Percentiles rank a stretch among this genome's conserved stretches.
Evolutionary conservation across 192 early-diverging fungal species (phyloP).

Genomic region (Polychytrium aggregatum): DNA sequence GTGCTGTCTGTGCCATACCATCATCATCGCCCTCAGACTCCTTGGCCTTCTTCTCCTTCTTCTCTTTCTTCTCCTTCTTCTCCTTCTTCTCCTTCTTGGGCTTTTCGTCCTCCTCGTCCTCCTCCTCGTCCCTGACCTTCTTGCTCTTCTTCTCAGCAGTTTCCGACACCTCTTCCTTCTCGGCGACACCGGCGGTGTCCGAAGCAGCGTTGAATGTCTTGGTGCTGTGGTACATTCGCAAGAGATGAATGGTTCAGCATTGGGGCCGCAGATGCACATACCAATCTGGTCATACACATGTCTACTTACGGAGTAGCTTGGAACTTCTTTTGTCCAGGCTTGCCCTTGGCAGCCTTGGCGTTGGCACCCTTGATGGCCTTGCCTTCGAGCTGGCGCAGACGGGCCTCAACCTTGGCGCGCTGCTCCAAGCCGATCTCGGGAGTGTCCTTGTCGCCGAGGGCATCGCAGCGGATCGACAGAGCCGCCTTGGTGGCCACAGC

Average conservation of each 20-base stretch:
- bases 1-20: no score
- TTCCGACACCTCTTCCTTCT: no score
- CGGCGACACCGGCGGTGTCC: constrained; percentile 27
- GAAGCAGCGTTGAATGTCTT: constrained; percentile 32
- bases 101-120: constrained; percentile 27
- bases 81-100: constrained; percentile 39
- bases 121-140: constrained; percentile 26
- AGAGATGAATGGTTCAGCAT: neutral
- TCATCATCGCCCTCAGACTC: constrained; percentile 32
- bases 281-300: neutral
- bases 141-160: constrained; percentile 28
- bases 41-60: constrained; percentile 25
- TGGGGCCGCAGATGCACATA: neutral
- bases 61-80: constrained; percentile 38
- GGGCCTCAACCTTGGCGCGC: constrained; percentile 77
- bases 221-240: constrained; percentile 1
- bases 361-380: constrained; percentile 41
- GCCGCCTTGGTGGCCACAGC: constrained; percentile 86
- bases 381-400: constrained; percentile 84
- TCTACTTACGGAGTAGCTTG: constrained; percentile 27
- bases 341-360: constrained; percentile 57
- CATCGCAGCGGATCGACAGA: constrained; percentile 82
- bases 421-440: constrained; percentile 74
- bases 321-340: constrained; percentile 54
- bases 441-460: constrained; percentile 52